Evolutionary conservation across 1,284 basidiomycete genomes (phyloP).

Genomic region (Irpex sp.): DNA sequence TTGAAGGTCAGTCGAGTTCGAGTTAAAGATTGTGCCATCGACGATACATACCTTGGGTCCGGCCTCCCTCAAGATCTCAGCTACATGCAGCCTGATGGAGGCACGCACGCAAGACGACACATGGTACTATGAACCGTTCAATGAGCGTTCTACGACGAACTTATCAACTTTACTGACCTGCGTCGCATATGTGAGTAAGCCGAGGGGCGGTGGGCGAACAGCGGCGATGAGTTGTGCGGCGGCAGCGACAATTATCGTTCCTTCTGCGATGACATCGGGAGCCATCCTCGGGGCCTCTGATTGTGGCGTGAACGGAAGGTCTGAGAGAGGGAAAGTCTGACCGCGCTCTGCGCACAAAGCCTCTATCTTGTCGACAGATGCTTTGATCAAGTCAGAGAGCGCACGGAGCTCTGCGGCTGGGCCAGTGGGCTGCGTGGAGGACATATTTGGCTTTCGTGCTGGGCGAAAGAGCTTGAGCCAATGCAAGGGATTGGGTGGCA

Average conservation of each 20-base stretch:
- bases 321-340: background rate
- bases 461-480: too few species aligned
- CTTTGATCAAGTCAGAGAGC: conserved; percentile 4
- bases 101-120: background rate
- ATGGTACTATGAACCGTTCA: background rate
- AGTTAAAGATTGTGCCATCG: too few species aligned
- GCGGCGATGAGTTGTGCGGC: conserved; percentile 16
- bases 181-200: background rate
- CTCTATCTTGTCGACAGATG: conserved; percentile 6
- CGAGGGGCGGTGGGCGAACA: conserved; percentile 5
- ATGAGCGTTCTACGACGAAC: background rate
- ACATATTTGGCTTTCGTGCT: too few species aligned
- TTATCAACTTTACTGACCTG: background rate
- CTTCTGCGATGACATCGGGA: background rate
- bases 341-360: background rate
- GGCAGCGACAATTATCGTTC: conserved; percentile 10
- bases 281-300: background rate
- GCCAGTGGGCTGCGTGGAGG: background rate
- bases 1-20: background rate
- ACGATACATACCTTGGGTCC: background rate
- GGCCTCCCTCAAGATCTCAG: background rate
- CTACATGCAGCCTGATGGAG: background rate
- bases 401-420: conserved; percentile 3
- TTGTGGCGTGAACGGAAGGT: background rate
- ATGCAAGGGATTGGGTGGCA: too few species aligned